Base-by-base conservation (phyloP, 2,329 filamentous ascomycete species). In the Xylaria digitata region DNA sequence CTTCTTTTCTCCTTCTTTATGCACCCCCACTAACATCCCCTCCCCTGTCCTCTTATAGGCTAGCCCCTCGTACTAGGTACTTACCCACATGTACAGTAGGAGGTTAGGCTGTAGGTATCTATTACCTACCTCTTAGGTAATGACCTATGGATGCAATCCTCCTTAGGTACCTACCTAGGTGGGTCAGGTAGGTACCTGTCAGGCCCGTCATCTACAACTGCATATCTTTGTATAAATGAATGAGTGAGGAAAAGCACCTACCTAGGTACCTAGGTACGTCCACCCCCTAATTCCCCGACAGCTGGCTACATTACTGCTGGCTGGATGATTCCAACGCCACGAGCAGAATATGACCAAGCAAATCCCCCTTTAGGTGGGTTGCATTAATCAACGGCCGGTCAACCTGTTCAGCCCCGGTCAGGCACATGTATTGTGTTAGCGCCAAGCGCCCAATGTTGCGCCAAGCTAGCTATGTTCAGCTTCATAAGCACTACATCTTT, bases 371-470 rank as follows among this genome's bases (percentile, higher is more conserved):
- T 6, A 17, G 59, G 52, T 57, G 65, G 59, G 65, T 70, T 70
- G 57, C 66, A 65, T 67, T 52, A 59, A 45, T 63, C 54, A 67
- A 63, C 68, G 59, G 66, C 67, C 58, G 56, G 56, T 61, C 58
- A 60, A 60, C 61, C 46, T 54, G 60, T 56, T 66, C 62, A 69
- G 67, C 65, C 62, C 65, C 55, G 61, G 61, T 60, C 61, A 65
- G 67, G 55, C 56, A 63, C 65, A 70, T 54, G 65, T 40, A 15
- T 37, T 61, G 59, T 63, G 48, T 30, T 53, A 57, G 48, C 52
- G 67, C 65, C 67, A 69, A 69, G 67, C 9, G 37, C 40, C 19
- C 49, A n/a, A 13, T 9, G 52, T 66, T 43, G n/a, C 52, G 67
- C 67, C 52, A 67, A 67, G 67, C 37, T 15, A 40, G 37, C 49